These are phyloP conservation scores for Euphorbia celastroides DNA, from an alignment of 441 rosid genomes.

Conservation along the genomic window DNA sequence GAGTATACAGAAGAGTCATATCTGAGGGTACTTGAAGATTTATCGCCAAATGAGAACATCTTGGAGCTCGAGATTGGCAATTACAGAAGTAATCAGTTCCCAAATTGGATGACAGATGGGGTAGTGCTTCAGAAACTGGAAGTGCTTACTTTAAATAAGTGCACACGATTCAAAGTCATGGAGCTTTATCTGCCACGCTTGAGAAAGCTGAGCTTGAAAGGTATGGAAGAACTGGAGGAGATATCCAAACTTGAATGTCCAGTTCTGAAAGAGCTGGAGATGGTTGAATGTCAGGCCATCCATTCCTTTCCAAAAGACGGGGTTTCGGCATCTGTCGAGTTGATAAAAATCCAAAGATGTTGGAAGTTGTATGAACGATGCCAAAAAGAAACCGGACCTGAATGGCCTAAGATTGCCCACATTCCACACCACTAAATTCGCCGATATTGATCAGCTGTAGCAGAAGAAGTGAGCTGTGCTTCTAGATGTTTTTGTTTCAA, in stretches of 20 bases:
- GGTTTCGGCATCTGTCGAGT: not conserved
- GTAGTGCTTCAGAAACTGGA: not conserved
- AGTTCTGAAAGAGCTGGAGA: not conserved
- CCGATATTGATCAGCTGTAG: not conserved
- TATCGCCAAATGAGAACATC: not conserved
- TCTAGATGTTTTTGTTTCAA: too few species aligned
- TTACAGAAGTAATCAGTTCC: not conserved
- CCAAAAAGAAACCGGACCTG: not conserved
- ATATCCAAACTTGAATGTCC: not conserved
- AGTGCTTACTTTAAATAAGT: not conserved
- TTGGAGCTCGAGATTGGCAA: not conserved
- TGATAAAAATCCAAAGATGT: not conserved
- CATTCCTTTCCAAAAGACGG: too few species aligned
- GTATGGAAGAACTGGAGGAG: not conserved
- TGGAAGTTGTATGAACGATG: not conserved
- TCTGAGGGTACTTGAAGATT: not conserved
- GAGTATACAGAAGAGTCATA: slow-evolving; percentile 9
- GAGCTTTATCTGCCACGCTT: not conserved
- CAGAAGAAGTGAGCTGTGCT: too few species aligned
- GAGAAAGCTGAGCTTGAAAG: not conserved
- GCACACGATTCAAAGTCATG: not conserved
- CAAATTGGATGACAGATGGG: not conserved
- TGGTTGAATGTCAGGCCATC: not conserved
- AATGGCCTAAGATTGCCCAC: not conserved
- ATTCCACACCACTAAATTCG: not conserved